Conservation (phyloP, 2,329 filamentous ascomycete genomes). For the Thielaviopsis populi region DNA sequence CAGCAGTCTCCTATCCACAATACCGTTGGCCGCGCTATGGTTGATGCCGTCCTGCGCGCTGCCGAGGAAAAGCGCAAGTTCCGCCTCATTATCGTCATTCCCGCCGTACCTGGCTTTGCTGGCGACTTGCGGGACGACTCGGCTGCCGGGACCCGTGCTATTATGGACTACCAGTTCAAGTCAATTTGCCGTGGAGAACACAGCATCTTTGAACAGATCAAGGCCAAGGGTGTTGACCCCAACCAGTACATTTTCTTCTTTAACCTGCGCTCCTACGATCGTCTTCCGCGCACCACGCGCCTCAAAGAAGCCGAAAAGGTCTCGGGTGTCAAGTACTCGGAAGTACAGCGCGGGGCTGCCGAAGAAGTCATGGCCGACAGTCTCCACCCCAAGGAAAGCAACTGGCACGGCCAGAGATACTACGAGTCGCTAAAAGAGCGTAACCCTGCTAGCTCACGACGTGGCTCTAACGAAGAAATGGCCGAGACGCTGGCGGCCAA, state of each 20-base stretch:
- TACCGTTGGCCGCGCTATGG: slow-evolving; percentile 73
- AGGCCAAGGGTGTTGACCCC: slow-evolving; percentile 59
- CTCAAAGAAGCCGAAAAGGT: slow-evolving; percentile 63
- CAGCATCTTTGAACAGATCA: slow-evolving; percentile 72
- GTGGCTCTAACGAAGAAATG: slow-evolving; percentile 25
- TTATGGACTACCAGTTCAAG: slow-evolving; percentile 98
- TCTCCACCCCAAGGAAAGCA: slow-evolving; percentile 44
- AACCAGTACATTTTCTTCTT: slow-evolving; percentile 78
- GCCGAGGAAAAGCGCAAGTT: slow-evolving; percentile 76
- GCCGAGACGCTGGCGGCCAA: slow-evolving; percentile 36
- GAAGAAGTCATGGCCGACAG: slow-evolving; percentile 64
- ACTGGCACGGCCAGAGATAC: slow-evolving; percentile 44
- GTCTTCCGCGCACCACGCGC: slow-evolving; percentile 65
- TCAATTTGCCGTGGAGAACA: slow-evolving; percentile 84
- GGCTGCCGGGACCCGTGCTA: slow-evolving; percentile 74
- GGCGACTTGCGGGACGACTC: slow-evolving; percentile 75
- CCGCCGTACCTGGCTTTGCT: slow-evolving; percentile 84
- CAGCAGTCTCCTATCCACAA: slow-evolving; percentile 77
- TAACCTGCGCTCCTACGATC: slow-evolving; percentile 84
- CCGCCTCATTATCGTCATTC: slow-evolving; percentile 77
- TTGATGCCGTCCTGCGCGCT: slow-evolving; percentile 73
- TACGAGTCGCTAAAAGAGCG: slow-evolving; percentile 11
- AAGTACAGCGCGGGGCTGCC: slow-evolving; percentile 75
- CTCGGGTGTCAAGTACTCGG: slow-evolving; percentile 69
- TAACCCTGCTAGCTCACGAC: slow-evolving; percentile 34